These are phyloP conservation scores for Asterophora parasitica DNA, from an alignment of 768 basidiomycete species.

Conservation along the genomic window DNA sequence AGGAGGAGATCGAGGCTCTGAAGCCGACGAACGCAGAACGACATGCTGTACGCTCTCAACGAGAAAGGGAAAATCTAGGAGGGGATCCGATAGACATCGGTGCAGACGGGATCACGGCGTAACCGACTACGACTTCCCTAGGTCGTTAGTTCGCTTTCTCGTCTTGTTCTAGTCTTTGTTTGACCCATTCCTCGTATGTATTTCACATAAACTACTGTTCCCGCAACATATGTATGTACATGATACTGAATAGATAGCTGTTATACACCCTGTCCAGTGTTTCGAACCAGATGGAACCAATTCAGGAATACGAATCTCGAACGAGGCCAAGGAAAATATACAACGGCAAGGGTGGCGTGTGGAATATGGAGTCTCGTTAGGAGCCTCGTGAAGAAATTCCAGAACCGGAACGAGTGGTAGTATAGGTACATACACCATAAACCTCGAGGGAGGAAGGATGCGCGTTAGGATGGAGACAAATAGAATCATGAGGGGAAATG, in stretches of 20 bases:
- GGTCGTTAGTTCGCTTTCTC: no score
- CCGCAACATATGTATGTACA: slow-evolving; percentile 3
- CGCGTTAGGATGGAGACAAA: no score
- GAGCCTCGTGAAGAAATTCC: no score
- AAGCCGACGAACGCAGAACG: slow-evolving; percentile 45
- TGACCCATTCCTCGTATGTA: background rate
- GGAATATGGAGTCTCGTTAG: background rate
- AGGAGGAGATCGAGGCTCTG: slow-evolving; percentile 54
- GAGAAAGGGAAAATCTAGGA: slow-evolving; percentile 11
- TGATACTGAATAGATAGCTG: slow-evolving; percentile 5
- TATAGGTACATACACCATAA: no score
- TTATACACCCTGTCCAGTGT: background rate
- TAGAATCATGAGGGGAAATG: no score
- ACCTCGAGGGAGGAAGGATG: no score
- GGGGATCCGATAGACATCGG: slow-evolving; percentile 9
- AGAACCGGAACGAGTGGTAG: background rate
- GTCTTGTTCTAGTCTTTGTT: background rate
- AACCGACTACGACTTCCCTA: no score
- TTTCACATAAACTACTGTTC: background rate
- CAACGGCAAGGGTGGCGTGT: background rate
- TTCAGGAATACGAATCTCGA: no score
- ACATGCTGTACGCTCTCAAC: slow-evolving; percentile 20
- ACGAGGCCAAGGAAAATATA: background rate
- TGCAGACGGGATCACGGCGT: slow-evolving; percentile 6
- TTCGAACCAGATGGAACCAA: background rate